These are phyloP conservation scores for Cetradonia linearis DNA, from an alignment of 495 filamentous ascomycete species.

Conservation along the genomic window DNA sequence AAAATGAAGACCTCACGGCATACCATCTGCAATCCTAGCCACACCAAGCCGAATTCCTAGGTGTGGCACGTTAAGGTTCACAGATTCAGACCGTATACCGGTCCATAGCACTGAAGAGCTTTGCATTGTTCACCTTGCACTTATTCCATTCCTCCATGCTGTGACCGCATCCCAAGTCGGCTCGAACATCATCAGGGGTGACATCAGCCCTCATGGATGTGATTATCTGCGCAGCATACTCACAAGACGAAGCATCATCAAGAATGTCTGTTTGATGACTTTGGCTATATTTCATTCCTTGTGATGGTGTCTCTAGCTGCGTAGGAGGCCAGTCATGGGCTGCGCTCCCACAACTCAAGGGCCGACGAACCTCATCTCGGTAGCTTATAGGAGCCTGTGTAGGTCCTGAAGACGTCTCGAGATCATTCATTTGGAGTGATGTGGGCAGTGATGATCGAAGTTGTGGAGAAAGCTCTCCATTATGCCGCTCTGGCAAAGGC, in stretches of 20 bases:
- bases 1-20: too few relatives aligned
- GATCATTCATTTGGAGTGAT: not conserved
- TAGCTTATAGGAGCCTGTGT: not conserved
- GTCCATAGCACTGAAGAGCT: constrained; percentile 36
- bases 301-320: not conserved
- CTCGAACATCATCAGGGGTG: constrained; percentile 31
- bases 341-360: not conserved
- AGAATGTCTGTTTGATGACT: not conserved
- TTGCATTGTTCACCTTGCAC: constrained; percentile 36
- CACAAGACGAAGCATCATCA: constrained; percentile 23
- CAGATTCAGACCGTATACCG: constrained; percentile 13
- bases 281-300: not conserved
- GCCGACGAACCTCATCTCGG: not conserved
- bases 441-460: not conserved
- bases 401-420: not conserved
- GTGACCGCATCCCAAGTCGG: constrained; percentile 33
- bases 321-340: not conserved
- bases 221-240: constrained; percentile 29
- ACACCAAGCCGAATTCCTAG: too few relatives aligned
- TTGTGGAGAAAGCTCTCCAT: not conserved
- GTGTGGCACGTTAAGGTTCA: too few relatives aligned
- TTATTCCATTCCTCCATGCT: constrained; percentile 19
- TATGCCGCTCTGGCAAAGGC: not conserved
- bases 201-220: constrained; percentile 26
- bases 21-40: too few relatives aligned